Conservation (phyloP, 768 basidiomycete genomes). For the Auricularia heimuer region DNA sequence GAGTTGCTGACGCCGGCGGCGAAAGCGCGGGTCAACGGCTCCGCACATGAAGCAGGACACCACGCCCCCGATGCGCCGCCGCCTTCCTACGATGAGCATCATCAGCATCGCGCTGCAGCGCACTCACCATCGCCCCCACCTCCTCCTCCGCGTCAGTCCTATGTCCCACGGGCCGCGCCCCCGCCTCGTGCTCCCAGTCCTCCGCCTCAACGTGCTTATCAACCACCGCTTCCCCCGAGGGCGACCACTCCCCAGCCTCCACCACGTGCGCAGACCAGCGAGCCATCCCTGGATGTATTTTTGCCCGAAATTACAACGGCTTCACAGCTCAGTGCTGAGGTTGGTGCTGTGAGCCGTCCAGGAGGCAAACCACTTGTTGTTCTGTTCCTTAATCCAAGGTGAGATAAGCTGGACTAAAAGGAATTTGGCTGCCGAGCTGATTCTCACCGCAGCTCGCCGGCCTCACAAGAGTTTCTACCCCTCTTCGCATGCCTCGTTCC, state of each 20-base stretch:
- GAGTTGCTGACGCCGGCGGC: neutral
- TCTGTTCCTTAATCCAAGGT: neutral
- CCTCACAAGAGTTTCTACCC: neutral
- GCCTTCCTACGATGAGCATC: neutral
- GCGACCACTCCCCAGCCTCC: neutral
- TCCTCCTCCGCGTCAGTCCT: neutral
- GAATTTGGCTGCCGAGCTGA: neutral
- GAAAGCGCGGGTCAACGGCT: neutral
- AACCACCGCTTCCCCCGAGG: neutral
- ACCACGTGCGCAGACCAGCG: neutral
- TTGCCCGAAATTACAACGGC: neutral
- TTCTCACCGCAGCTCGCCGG: neutral
- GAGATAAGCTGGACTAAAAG: neutral
- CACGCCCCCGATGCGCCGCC: neutral
- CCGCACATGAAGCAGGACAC: neutral
- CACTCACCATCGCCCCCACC: neutral
- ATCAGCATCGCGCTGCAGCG: neutral
- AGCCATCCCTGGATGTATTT: neutral
- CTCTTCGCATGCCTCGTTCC: neutral
- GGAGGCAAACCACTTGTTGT: neutral
- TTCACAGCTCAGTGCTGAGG: neutral
- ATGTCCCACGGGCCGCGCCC: neutral
- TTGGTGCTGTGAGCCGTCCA: neutral
- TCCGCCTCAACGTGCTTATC: neutral
- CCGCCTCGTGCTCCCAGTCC: neutral